These are phyloP conservation scores for Cymbopogon citratus DNA, from an alignment of 176 grass and related monocot genomes.

Conservation along the genomic window DNA sequence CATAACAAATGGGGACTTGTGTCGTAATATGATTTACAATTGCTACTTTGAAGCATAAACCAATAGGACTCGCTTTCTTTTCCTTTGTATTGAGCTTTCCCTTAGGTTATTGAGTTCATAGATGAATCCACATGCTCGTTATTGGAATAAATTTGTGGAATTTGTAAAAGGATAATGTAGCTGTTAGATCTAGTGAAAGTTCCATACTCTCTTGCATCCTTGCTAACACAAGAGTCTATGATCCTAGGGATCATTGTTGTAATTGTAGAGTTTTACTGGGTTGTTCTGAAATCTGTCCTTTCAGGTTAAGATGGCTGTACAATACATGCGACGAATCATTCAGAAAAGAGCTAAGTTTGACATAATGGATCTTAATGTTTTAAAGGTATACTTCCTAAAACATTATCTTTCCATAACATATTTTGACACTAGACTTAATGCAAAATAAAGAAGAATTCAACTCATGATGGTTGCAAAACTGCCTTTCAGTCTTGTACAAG, in stretches of 20 bases:
- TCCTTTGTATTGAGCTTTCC: conserved; percentile 20
- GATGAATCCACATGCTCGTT: conserved; percentile 5
- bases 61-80: background rate
- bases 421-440: background rate
- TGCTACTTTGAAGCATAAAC: background rate
- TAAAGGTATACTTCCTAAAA: conserved; percentile 53
- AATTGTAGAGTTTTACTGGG: conserved; percentile 1
- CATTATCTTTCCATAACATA: background rate
- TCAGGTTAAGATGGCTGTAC: conserved; percentile 90
- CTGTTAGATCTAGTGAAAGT: conserved; percentile 27
- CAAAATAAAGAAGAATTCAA: background rate
- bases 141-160: background rate
- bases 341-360: conserved; percentile 98
- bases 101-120: conserved; percentile 1
- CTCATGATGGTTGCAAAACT: background rate
- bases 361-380: conserved; percentile 91
- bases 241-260: background rate
- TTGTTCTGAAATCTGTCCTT: conserved; percentile 9
- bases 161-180: background rate
- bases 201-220: conserved; percentile 4
- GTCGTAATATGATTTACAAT: background rate
- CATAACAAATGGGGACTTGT: background rate
- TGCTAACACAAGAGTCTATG: background rate
- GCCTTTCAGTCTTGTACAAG: background rate
- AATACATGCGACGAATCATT: conserved; percentile 87